Evolutionary conservation across 1,139 yeast genomes (phyloP).

Genomic region (Hyphopichia pseudoburtonii): DNA sequence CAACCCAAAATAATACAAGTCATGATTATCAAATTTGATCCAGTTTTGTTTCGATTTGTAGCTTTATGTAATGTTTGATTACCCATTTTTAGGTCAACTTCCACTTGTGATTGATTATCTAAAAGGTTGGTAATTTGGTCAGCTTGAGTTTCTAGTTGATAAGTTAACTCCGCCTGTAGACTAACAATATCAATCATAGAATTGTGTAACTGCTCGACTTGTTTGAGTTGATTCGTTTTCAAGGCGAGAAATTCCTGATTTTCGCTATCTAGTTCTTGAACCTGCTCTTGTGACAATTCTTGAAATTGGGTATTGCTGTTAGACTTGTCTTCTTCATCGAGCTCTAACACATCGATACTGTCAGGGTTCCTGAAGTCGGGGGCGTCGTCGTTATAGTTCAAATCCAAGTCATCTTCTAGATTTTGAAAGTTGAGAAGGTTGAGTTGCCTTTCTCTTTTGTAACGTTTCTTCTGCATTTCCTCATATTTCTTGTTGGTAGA

Average conservation of each 20-base stretch:
- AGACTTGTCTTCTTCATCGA: slow-evolving; percentile 6
- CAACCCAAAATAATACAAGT: slow-evolving; percentile 63
- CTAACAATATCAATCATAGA: slow-evolving; percentile 80
- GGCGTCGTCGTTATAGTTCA: slow-evolving; percentile 11
- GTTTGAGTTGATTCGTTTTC: slow-evolving; percentile 66
- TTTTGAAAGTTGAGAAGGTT: slow-evolving; percentile 44
- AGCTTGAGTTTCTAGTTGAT: slow-evolving; percentile 75
- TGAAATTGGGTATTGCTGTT: slow-evolving; percentile 9
- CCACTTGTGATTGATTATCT: slow-evolving; percentile 71
- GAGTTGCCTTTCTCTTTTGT: slow-evolving; percentile 41
- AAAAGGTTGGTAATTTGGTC: slow-evolving; percentile 66
- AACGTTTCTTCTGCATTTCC: slow-evolving; percentile 43
- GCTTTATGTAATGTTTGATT: slow-evolving; percentile 74
- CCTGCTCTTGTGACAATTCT: slow-evolving; percentile 54
- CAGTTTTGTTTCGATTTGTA: slow-evolving; percentile 64
- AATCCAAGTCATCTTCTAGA: slow-evolving; percentile 30
- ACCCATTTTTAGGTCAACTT: slow-evolving; percentile 69
- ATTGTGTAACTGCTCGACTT: slow-evolving; percentile 68
- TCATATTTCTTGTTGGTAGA: slow-evolving; percentile 35
- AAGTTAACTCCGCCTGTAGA: slow-evolving; percentile 73
- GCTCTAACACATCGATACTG: slow-evolving; percentile 1
- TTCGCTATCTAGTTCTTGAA: slow-evolving; percentile 69
- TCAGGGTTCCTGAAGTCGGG: slow-evolving; percentile 1
- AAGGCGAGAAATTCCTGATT: slow-evolving; percentile 63
- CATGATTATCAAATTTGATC: slow-evolving; percentile 65